phyloP scores from a whole-genome alignment of 768 basidiomycete species.

The Lactarius indigo region DNA sequence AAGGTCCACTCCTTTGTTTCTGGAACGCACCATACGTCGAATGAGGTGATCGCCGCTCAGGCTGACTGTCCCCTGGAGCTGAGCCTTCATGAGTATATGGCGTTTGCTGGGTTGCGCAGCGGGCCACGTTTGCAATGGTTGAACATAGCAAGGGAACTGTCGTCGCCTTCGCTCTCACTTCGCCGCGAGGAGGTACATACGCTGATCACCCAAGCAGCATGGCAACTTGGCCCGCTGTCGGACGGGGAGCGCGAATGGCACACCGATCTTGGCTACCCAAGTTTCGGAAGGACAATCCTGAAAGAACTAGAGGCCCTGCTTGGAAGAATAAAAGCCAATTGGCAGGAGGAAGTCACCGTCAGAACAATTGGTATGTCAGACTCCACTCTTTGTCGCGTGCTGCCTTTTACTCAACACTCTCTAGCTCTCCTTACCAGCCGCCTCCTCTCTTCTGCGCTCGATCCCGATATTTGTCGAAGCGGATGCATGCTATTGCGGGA shows the following conservation, averaged over 20 bases:
- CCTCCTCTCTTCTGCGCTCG: slow-evolving; percentile 1
- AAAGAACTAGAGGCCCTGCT: slow-evolving; percentile 36
- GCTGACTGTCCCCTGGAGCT: slow-evolving; percentile 38
- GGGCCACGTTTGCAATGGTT: no score
- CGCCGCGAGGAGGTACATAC: no score
- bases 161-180: no score
- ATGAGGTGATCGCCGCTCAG: slow-evolving; percentile 42
- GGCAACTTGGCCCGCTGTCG: slow-evolving; percentile 39
- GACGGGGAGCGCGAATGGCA: slow-evolving; percentile 38
- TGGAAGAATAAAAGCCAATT: slow-evolving; percentile 38
- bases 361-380: slow-evolving; percentile 7
- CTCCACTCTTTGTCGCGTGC: background rate
- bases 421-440: slow-evolving; percentile 13
- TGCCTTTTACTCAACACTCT: background rate
- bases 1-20: background rate
- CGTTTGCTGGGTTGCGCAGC: no score
- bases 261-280: slow-evolving; percentile 31
- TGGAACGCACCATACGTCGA: slow-evolving; percentile 32
- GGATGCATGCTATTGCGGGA: slow-evolving; percentile 2
- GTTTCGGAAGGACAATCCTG: slow-evolving; percentile 38
- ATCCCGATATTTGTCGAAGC: background rate
- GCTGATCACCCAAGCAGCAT: no score
- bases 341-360: slow-evolving; percentile 31
- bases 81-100: slow-evolving; percentile 41
- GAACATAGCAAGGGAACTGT: no score